Evolutionary conservation across 768 basidiomycete species (phyloP), one percentile per base, ranked within the genome.

Genomic region (Melanogaster broomeanus): DNA sequence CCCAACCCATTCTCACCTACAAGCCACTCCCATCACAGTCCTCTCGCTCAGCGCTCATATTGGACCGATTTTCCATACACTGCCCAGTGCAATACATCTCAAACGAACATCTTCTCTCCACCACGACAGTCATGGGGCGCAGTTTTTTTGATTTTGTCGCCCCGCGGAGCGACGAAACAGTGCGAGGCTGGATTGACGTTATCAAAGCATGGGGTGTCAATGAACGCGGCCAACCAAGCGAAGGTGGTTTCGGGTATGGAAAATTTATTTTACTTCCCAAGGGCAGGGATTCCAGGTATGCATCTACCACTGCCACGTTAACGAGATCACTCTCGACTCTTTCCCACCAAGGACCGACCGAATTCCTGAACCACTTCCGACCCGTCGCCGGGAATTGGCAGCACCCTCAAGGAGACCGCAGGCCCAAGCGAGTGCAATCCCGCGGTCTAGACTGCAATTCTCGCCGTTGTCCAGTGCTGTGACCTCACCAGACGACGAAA

Each of bases 191-290:
- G 87, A 84, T 92, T 45, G 84, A 84, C 54, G 80, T 81, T 45
- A 81, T 90, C 60, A 92, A 92, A 64, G 79, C 82, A 2, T 90
- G 89, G 85, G 89, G 89, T 16, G 88, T 91, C 43, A 91, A 91
- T 55, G 90, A 91, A 66, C 79, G 82, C 3, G 90, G 89, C 0
- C 86, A 88, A 67, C 89, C 89, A 21, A 87, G 85, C 62, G 88
- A 90, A 57, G 88, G 89, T 30, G 90, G 90, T 1, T 92, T 92
- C 63, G 90, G 88, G 15, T 92, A 87, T 68, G 88, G 88, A 16
- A 80, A 78, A 60, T 92, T 92, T 59, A 71, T 67, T 37, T 60
- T 89, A 3, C 66, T 78, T 46, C 67, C 76, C 1, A 74, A 76
- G 44, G 87, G 87, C 0, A 72, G 90, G 53, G 84, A 89, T 60